phyloP scores from a whole-genome alignment of 805 yeast genomes.

The Candida pseudofarinosa region DNA sequence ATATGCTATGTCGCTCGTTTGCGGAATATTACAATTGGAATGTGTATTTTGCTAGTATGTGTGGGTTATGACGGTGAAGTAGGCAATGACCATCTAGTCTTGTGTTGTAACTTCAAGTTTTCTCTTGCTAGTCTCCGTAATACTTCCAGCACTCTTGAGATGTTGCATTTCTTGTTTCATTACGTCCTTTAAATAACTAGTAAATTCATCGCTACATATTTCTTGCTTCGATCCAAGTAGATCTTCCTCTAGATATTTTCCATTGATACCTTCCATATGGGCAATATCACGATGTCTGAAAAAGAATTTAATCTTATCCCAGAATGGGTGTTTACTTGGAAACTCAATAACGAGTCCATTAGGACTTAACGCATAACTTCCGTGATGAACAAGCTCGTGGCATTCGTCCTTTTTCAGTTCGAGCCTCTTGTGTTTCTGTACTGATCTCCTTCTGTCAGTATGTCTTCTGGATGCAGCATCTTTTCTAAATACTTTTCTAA shows the following conservation, averaged over 20 bases:
- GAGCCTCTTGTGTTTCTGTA: neutral
- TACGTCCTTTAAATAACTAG: neutral
- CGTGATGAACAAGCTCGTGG: neutral
- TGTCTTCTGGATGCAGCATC: neutral
- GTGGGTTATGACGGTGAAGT: neutral
- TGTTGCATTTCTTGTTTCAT: neutral
- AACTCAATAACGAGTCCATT: slow-evolving; percentile 5
- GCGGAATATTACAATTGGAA: neutral
- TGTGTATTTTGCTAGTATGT: neutral
- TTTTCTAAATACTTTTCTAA: neutral
- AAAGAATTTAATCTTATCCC: slow-evolving; percentile 1
- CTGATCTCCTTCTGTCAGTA: neutral
- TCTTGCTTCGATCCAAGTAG: neutral
- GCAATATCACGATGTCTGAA: slow-evolving; percentile 2
- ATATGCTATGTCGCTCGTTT: neutral
- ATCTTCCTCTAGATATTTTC: neutral
- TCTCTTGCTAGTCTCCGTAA: neutral
- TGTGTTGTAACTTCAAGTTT: neutral
- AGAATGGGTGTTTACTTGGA: neutral
- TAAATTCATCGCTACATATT: neutral
- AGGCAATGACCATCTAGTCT: too few relatives aligned
- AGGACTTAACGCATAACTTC: neutral
- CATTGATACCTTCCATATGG: neutral
- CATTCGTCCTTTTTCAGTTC: neutral
- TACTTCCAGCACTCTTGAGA: neutral